Percentiles rank a stretch among this genome's conserved stretches.
Conservation (phyloP, 2,329 filamentous ascomycete species). For the Rutstroemia sp. region DNA sequence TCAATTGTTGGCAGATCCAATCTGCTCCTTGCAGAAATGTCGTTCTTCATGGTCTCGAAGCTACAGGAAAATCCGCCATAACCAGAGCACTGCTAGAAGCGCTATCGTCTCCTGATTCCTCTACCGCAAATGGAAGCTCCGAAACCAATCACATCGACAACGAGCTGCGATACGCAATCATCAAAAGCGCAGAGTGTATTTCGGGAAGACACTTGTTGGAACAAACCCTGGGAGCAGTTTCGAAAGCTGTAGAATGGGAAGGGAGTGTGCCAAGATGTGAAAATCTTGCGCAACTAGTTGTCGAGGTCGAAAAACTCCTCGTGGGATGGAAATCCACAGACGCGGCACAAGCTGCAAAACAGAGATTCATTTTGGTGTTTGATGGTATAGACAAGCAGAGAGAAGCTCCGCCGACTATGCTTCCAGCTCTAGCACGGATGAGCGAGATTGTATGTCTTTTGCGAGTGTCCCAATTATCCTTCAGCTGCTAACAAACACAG, state of each 20-base stretch:
- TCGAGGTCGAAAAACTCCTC: constrained; percentile 62
- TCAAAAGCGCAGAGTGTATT: constrained; percentile 70
- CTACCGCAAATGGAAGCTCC: constrained; percentile 48
- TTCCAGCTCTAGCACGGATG: constrained; percentile 74
- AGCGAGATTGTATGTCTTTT: constrained; percentile 63
- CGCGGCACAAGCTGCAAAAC: constrained; percentile 22
- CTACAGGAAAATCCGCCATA: constrained; percentile 78
- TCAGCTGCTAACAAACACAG: constrained; percentile 36
- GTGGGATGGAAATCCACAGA: constrained; percentile 16
- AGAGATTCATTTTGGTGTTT: constrained; percentile 72
- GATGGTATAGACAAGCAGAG: constrained; percentile 82
- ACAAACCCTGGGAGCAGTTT: constrained; percentile 54
- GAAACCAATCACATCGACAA: constrained; percentile 41
- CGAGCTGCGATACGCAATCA: constrained; percentile 47
- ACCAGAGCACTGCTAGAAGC: constrained; percentile 52
- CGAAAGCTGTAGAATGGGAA: constrained; percentile 41
- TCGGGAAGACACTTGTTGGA: constrained; percentile 73
- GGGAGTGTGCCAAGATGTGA: constrained; percentile 62
- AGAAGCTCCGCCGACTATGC: constrained; percentile 69
- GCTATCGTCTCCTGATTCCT: constrained; percentile 34
- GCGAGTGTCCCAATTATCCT: not conserved
- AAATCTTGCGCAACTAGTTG: constrained; percentile 67
- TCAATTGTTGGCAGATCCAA: constrained; percentile 1
- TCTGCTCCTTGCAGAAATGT: constrained; percentile 41
- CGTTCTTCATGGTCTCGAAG: constrained; percentile 75